Base-by-base conservation (phyloP, 176 grass and related monocot species). In the Oryza meyeriana region DNA sequence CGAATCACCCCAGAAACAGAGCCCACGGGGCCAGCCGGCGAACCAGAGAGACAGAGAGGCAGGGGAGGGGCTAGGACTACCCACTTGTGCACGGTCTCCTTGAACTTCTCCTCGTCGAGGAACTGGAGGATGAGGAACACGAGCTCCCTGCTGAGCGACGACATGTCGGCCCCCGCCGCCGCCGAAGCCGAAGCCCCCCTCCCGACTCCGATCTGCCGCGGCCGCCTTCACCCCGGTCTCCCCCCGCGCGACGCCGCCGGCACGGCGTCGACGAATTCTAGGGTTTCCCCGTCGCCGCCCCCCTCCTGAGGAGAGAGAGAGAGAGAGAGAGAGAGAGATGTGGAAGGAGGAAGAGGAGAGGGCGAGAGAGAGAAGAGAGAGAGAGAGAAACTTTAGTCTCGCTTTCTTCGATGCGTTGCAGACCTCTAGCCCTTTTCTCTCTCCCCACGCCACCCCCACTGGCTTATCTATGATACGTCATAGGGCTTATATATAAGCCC, bases 81-180 rank as follows among this genome's bases (percentile, higher is more conserved):
- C 68, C 77, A 93, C 95, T 76, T 95, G 72, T 98, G 95, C 84
- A 98, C 92, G 71, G 95, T 93, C 73, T 98, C 95, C 82, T 98
- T 98, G 40, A 98, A 98, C 89, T 98, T 98, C 87, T 98, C 95
- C 81, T 98, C 95, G 42, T 98, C 95, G 36, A 98, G 90, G 85
- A 98, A 98, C 90, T 98, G 95, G 20, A 98, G 92, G 89, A 98
- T 98, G 82, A 98, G 92, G 78, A 98, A 98, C 72, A 98, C 95
- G 64, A 98, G 95, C 79, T 98, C 95, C 57, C 95, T 88, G 87
- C 95, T 98, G 79, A 98, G 80, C 61, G 95, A 95, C 86, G 92
- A 88, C 95, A 98, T 98, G 72, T 66, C 72, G 33, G 55, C 85
- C 16, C 10, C 57, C 22, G 29, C 24, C 30, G 55, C 58, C 73